Conservation (phyloP, 306 rosid species). For the Vigna angularis region DNA sequence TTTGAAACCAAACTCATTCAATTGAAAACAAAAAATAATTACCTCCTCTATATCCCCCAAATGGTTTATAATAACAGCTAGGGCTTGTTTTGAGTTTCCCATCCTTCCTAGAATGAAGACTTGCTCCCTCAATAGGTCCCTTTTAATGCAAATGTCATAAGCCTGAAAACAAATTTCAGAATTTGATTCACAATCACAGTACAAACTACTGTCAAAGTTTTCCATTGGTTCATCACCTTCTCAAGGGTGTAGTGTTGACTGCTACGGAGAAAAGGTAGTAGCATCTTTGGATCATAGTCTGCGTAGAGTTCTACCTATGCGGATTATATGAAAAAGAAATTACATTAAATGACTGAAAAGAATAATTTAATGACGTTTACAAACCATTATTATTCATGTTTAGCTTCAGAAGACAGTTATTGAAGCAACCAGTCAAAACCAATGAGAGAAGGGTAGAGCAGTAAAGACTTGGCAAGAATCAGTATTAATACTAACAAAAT, state of each 20-base stretch:
- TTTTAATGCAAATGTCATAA: conserved; percentile 74
- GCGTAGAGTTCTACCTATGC: conserved; percentile 94
- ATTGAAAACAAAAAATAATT: conserved; percentile 40
- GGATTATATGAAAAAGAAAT: conserved; percentile 34
- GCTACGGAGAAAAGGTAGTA: conserved; percentile 91
- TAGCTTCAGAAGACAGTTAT: conserved; percentile 22
- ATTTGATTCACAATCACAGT: conserved; percentile 36
- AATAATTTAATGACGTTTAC: conserved; percentile 1
- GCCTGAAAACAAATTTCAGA: conserved; percentile 65
- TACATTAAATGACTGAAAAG: conserved; percentile 34
- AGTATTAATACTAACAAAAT: not conserved
- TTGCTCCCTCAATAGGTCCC: conserved; percentile 84
- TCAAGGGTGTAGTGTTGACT: conserved; percentile 97
- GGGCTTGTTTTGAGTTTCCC: conserved; percentile 94
- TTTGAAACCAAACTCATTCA: conserved; percentile 40
- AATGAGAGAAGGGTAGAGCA: not conserved
- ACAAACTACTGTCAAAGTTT: conserved; percentile 32
- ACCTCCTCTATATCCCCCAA: conserved; percentile 97
- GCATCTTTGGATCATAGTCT: conserved; percentile 93
- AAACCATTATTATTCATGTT: conserved; percentile 17
- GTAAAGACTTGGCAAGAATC: not conserved
- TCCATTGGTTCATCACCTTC: conserved; percentile 64
- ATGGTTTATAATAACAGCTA: conserved; percentile 79
- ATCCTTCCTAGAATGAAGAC: conserved; percentile 96
- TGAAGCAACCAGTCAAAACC: not conserved